phyloP scores from a whole-genome alignment of 2,329 filamentous ascomycete species.

The Pestalotiopsis sp. region DNA sequence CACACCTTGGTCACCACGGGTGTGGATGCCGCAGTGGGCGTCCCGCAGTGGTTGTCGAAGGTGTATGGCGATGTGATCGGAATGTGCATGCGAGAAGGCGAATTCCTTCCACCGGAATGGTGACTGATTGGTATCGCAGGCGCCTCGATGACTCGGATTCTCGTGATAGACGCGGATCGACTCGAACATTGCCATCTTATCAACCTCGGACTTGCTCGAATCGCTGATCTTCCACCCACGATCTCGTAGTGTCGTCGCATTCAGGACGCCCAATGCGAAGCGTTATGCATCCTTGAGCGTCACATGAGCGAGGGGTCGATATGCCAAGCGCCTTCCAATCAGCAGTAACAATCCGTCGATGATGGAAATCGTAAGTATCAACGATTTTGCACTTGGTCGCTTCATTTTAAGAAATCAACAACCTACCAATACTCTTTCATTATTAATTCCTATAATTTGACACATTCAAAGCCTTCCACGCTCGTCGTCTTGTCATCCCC shows the following conservation, averaged over 20 bases:
- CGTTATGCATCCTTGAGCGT: not conserved
- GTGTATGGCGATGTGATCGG: not conserved
- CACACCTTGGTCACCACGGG: not conserved
- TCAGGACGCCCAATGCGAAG: not conserved
- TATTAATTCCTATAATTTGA: not conserved
- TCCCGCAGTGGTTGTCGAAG: not conserved
- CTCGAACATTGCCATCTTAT: no score
- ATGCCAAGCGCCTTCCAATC: not conserved
- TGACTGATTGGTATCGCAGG: no score
- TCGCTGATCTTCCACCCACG: not conserved
- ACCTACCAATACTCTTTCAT: no score
- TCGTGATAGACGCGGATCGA: no score
- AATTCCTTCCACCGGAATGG: no score
- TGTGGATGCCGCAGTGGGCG: not conserved
- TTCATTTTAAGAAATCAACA: no score
- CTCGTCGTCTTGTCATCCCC: not conserved
- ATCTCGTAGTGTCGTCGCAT: not conserved
- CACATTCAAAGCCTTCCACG: not conserved
- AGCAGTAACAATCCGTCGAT: not conserved
- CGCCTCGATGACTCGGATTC: no score
- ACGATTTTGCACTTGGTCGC: not conserved
- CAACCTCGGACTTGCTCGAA: not conserved
- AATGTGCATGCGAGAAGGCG: no score
- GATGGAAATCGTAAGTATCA: not conserved
- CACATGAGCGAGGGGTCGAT: not conserved